These are phyloP conservation scores for Russula dissimulans DNA, from an alignment of 768 basidiomycete genomes.

Conservation along the genomic window DNA sequence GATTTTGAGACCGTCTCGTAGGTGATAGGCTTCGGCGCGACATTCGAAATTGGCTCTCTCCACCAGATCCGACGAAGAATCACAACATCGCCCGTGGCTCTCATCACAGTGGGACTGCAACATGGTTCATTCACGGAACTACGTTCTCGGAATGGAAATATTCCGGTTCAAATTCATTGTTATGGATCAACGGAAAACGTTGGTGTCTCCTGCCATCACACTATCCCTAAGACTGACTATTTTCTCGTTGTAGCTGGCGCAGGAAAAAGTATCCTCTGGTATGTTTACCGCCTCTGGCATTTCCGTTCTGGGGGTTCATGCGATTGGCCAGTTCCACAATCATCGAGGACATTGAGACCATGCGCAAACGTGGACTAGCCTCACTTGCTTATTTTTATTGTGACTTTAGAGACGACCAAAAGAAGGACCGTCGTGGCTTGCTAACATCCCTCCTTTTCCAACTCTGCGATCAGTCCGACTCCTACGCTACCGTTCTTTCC, in stretches of 20 bases:
- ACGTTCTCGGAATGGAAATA: neutral
- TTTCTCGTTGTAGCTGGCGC: neutral
- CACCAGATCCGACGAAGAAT: neutral
- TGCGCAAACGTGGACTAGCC: neutral
- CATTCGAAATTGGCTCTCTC: slow-evolving; percentile 1
- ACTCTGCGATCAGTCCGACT: neutral
- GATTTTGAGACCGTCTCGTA: neutral
- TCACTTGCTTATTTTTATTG: neutral
- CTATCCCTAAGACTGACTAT: neutral
- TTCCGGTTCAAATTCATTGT: neutral
- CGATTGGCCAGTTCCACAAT: neutral
- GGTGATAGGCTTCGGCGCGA: neutral
- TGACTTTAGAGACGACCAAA: slow-evolving; percentile 1
- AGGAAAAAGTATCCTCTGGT: slow-evolving; percentile 2
- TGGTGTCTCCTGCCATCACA: neutral
- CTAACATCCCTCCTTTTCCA: slow-evolving; percentile 2
- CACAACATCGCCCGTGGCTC: neutral
- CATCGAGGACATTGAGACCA: neutral
- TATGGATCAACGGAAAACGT: slow-evolving; percentile 8
- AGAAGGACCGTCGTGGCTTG: neutral
- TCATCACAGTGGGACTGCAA: neutral
- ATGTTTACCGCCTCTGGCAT: neutral
- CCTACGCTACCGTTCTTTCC: neutral
- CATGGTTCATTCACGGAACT: neutral
- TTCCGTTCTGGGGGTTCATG: neutral